Evolutionary conservation across 2,329 filamentous ascomycete species (phyloP), one percentile per base, ranked within the genome.

Genomic region (Xylariales sp.): DNA sequence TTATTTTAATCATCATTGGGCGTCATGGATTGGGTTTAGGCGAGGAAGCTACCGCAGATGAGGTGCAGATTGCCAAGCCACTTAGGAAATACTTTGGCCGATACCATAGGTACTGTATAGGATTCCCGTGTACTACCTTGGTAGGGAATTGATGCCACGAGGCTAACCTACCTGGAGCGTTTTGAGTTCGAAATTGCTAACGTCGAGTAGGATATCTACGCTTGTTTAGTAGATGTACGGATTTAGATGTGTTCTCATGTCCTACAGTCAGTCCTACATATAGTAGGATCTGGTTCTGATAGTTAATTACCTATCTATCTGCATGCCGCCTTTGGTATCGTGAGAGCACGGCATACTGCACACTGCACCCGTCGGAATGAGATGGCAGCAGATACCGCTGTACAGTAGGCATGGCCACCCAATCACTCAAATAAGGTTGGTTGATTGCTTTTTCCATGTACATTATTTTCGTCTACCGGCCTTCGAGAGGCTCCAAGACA

Each of bases 1-100:
- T 61, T 64, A 67, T 64, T 60, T 67, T 64, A 69, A 63, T 69
- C 46, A 50, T 61, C 60, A 59, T 58, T 67, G 57, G 36, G 45
- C 2, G n/a, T 50, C 5, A 23, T 64, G 54, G 18, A 63, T 69
- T 59, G 49, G 66, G 63, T 39, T 67, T 59, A 59, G 45, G 18
- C 23, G 54, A 46, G 48, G 36, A 46, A 53, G 55, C 63, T 67
- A 66, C 62, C 41, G 55, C 28, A 67, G 63, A 66, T 67, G 64
- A 62, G 62, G 14, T 62, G 60, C 55, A 54, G 60, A 34, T 53
- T 48, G 64, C 64, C 64, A 67, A 67, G 60, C 49, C 53, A 58
- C 23, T 43, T 4, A 18, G 5, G 32, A 53, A 6, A 39, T 39
- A 10, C 36, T 9, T 10, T 39, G 36, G 36, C 36, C 36, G 36